These are phyloP conservation scores for Populus ilicifolia DNA, from an alignment of 345 rosid genomes.

Conservation along the genomic window DNA sequence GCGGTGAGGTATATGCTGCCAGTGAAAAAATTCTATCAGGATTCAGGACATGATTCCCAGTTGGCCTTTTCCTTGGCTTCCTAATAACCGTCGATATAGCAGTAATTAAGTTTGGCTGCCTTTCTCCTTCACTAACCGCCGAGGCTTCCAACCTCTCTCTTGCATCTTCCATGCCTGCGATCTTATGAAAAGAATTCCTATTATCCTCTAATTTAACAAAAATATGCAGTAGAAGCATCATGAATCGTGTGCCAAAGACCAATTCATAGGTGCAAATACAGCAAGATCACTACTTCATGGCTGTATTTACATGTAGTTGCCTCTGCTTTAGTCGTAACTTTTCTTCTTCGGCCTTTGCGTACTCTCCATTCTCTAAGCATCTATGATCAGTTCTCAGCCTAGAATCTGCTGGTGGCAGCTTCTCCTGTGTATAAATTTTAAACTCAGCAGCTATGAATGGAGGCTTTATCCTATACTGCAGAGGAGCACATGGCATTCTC, in stretches of 20 bases:
- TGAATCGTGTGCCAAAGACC: too few species aligned
- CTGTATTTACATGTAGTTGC: slow-evolving; percentile 69
- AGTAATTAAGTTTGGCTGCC: slow-evolving; percentile 44
- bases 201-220: too few species aligned
- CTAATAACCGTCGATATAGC: slow-evolving; percentile 80
- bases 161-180: slow-evolving; percentile 90
- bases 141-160: slow-evolving; percentile 96
- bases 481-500: too few species aligned
- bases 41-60: slow-evolving; percentile 85
- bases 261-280: not conserved
- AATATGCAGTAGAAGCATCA: too few species aligned
- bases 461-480: too few species aligned
- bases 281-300: too few species aligned
- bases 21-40: slow-evolving; percentile 54
- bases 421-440: too few species aligned
- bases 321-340: slow-evolving; percentile 88
- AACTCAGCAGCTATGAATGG: too few species aligned
- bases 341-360: slow-evolving; percentile 91
- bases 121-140: slow-evolving; percentile 77
- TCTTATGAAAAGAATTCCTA: too few species aligned
- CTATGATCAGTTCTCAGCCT: too few species aligned
- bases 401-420: too few species aligned
- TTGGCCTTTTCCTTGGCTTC: slow-evolving; percentile 60
- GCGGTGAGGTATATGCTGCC: not conserved
- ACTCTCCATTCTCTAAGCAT: slow-evolving; percentile 29